These are phyloP conservation scores for Fusarium sp. DNA, from an alignment of 2,329 filamentous ascomycete genomes.

Conservation along the genomic window DNA sequence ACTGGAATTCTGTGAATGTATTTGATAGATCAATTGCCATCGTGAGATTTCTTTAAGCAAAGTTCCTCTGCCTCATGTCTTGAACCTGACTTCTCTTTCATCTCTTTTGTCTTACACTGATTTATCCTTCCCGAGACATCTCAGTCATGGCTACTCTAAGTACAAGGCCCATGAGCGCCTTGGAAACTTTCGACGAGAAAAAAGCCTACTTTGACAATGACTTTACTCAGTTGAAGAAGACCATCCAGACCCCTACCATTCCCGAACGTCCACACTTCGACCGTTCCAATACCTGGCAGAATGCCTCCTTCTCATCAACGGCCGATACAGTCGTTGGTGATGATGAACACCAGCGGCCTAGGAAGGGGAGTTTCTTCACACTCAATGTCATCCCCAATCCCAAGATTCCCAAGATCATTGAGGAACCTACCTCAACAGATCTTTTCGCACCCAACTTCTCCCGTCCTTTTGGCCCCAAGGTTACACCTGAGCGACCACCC, in stretches of 20 bases:
- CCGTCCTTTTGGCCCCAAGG: neutral
- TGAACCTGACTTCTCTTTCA: neutral
- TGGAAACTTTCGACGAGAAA: neutral
- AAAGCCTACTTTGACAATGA: neutral
- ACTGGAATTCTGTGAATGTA: constrained; percentile 8
- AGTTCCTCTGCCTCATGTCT: neutral
- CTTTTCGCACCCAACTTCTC: neutral
- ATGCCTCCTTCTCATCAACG: constrained; percentile 18
- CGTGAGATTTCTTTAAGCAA: neutral
- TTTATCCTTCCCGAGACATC: neutral
- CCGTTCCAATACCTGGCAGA: constrained; percentile 4
- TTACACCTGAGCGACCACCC: neutral
- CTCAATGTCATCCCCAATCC: constrained; percentile 1
- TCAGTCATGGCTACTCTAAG: constrained; percentile 2
- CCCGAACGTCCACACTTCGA: neutral
- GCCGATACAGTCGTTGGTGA: constrained; percentile 17
- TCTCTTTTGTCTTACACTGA: neutral
- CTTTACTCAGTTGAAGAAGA: neutral
- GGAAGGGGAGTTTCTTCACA: neutral
- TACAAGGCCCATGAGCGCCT: neutral
- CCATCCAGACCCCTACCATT: neutral
- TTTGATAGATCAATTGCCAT: neutral
- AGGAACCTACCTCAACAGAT: neutral
- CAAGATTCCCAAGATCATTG: neutral
- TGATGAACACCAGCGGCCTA: neutral